A percentile compares a stretch with the other conserved stretches of the same genome.
Conservation (phyloP, 306 rosid genomes). For the Acmispon strigosus region DNA sequence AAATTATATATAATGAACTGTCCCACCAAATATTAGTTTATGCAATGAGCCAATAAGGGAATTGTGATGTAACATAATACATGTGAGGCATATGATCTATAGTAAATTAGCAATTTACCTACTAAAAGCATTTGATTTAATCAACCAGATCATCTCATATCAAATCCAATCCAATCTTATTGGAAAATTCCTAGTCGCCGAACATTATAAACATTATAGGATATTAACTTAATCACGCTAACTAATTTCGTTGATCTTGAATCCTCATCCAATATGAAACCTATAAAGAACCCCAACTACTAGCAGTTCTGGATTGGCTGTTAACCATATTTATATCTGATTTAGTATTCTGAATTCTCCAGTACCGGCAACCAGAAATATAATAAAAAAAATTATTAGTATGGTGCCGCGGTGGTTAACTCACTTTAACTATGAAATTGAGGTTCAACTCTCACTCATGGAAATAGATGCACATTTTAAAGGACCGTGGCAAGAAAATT, state of each 20-base stretch:
- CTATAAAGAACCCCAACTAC: conserved; percentile 11
- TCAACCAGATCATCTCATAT: conserved; percentile 2
- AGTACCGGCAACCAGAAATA: background rate
- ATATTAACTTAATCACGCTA: background rate
- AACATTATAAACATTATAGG: conserved; percentile 1
- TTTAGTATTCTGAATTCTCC: too few species aligned
- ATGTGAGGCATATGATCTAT: conserved; percentile 36
- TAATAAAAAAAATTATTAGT: too few species aligned
- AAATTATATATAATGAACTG: background rate
- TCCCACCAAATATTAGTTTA: background rate
- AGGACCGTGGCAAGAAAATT: too few species aligned
- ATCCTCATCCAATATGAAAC: conserved; percentile 12
- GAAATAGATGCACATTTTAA: too few species aligned
- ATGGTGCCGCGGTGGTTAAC: too few species aligned
- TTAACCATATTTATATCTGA: conserved; percentile 3
- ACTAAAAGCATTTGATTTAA: conserved; percentile 3
- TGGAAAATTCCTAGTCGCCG: conserved; percentile 23
- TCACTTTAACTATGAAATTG: too few species aligned
- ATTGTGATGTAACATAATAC: conserved; percentile 14
- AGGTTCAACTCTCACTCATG: too few species aligned
- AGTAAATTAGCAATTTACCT: conserved; percentile 14
- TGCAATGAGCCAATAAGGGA: background rate
- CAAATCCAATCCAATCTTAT: conserved; percentile 25
- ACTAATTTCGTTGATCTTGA: conserved; percentile 1
- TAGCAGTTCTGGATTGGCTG: conserved; percentile 15